Conservation (phyloP, 169 alveolate species). For the Eimeria necatrix region DNA sequence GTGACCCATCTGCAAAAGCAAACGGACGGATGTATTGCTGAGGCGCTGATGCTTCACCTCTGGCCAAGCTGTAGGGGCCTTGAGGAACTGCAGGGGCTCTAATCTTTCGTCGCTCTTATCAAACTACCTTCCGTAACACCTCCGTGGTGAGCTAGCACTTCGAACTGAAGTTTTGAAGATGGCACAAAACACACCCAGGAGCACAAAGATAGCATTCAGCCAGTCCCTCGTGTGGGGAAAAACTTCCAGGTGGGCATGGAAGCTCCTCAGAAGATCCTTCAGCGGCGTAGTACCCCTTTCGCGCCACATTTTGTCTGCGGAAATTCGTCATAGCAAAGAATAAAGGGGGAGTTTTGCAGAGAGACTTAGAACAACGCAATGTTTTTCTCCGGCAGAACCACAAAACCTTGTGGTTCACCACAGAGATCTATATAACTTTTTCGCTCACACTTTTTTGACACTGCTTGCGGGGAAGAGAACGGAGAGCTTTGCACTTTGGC, state of each 20-base stretch:
- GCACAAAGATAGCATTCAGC: conserved; percentile 77
- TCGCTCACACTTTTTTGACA: no score
- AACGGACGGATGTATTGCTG: neutral
- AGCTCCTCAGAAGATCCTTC: conserved; percentile 29
- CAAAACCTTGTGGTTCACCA: no score
- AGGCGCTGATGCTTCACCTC: neutral
- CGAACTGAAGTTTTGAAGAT: no score
- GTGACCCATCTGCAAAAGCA: conserved; percentile 5
- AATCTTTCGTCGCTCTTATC: no score
- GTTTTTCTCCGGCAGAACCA: no score
- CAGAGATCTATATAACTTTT: no score
- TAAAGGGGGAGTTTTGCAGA: no score
- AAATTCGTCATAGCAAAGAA: neutral
- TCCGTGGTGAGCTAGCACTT: no score
- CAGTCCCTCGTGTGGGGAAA: conserved; percentile 43
- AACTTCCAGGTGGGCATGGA: conserved; percentile 71
- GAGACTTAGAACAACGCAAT: no score
- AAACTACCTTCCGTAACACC: no score
- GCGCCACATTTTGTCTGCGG: conserved; percentile 41
- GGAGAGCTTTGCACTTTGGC: no score
- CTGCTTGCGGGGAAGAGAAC: no score
- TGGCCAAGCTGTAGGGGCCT: neutral
- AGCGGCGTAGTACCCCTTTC: conserved; percentile 59
- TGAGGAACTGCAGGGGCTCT: neutral
- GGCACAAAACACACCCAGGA: conserved; percentile 34